Evolutionary conservation across 2,329 filamentous ascomycete species (phyloP).

Genomic region (Colletotrichum simmondsii): DNA sequence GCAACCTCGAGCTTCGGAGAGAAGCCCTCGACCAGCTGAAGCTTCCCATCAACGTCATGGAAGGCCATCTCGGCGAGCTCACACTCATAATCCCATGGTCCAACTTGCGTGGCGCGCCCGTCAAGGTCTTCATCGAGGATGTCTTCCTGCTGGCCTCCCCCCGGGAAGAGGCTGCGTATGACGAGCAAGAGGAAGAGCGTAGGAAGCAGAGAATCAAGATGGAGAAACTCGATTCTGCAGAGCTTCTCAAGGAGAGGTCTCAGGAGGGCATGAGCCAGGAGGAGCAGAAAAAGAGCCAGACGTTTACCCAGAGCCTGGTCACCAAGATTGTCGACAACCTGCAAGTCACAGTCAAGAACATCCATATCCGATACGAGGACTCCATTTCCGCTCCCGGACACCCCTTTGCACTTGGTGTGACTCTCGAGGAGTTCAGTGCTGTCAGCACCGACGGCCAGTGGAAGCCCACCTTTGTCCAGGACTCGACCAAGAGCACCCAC

Average conservation of each 20-base stretch:
- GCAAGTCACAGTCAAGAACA: conserved; percentile 97
- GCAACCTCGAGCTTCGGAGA: conserved; percentile 88
- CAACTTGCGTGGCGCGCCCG: conserved; percentile 92
- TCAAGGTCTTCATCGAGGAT: conserved; percentile 96
- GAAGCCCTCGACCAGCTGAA: conserved; percentile 98
- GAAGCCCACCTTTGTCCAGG: conserved; percentile 96
- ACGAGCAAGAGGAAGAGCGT: conserved; percentile 90
- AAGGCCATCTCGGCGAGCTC: conserved; percentile 92
- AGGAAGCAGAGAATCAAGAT: conserved; percentile 94
- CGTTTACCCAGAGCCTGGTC: conserved; percentile 93
- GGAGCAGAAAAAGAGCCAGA: conserved; percentile 97
- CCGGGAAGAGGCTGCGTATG: conserved; percentile 93
- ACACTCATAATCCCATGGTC: conserved; percentile 97
- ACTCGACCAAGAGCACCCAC: conserved; percentile 83
- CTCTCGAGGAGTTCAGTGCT: conserved; percentile 95
- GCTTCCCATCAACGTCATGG: conserved; percentile 94
- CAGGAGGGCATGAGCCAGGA: conserved; percentile 94
- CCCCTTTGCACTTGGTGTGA: conserved; percentile 92
- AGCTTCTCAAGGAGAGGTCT: conserved; percentile 90
- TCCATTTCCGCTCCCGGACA: conserved; percentile 94
- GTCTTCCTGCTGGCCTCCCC: conserved; percentile 95
- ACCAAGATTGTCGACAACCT: conserved; percentile 99
- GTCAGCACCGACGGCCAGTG: conserved; percentile 95
- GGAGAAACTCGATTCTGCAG: conserved; percentile 97
- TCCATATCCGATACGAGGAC: conserved; percentile 98